Evolutionary conservation across 768 basidiomycete genomes (phyloP).

Genomic region (Boletus reticuloceps): DNA sequence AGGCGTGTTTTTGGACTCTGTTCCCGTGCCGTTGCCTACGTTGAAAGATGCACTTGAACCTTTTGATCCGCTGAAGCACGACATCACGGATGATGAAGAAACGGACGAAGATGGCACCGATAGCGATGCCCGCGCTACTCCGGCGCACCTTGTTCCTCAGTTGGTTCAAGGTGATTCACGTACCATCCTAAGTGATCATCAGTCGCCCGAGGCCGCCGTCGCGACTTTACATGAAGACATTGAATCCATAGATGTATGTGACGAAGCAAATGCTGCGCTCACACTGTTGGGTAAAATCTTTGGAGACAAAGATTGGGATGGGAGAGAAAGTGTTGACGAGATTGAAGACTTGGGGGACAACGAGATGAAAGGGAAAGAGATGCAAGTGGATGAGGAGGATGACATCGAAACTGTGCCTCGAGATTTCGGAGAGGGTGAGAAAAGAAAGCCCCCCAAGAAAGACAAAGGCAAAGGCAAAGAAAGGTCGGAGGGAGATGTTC

Average conservation of each 20-base stretch:
- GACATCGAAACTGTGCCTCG: too few relatives aligned
- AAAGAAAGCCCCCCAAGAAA: slow-evolving; percentile 2
- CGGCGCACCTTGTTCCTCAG: background rate
- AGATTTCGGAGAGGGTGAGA: too few relatives aligned
- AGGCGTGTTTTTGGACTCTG: slow-evolving; percentile 59
- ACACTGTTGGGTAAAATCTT: slow-evolving; percentile 53
- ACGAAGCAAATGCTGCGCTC: slow-evolving; percentile 17
- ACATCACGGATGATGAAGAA: background rate
- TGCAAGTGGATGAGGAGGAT: slow-evolving; percentile 23
- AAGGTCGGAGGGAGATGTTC: slow-evolving; percentile 3
- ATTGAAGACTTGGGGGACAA: slow-evolving; percentile 35
- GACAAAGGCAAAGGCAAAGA: slow-evolving; percentile 16
- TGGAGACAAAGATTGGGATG: slow-evolving; percentile 57
- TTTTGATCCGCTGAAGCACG: background rate
- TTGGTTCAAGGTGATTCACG: background rate
- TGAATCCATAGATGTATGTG: slow-evolving; percentile 2
- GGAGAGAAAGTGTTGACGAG: slow-evolving; percentile 51
- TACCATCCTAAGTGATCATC: background rate
- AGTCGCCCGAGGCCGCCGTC: background rate
- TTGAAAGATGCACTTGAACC: background rate
- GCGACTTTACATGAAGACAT: background rate
- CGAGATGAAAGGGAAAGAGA: background rate
- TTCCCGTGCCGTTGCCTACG: slow-evolving; percentile 4
- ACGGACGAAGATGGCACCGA: background rate
- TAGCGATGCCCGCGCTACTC: background rate